phyloP scores from a whole-genome alignment of 2,329 filamentous ascomycete species.

The Verticillium tricorpus region DNA sequence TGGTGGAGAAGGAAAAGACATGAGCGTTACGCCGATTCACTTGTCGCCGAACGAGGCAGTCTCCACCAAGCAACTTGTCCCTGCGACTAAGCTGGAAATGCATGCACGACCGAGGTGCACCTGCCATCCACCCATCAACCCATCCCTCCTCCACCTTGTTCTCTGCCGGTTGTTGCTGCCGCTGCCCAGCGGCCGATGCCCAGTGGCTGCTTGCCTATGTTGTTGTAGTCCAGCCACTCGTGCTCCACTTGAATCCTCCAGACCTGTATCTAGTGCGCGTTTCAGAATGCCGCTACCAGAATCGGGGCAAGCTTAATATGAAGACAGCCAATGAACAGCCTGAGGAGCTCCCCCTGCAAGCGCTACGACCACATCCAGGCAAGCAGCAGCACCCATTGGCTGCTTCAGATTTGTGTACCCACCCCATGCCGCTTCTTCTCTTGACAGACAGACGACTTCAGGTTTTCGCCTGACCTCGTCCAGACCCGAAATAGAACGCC shows the following conservation, averaged over 20 bases:
- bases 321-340: constrained; percentile 26
- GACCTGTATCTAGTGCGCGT: constrained; percentile 8
- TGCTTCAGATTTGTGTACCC: constrained; percentile 14
- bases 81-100: not conserved
- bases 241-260: not conserved
- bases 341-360: constrained; percentile 21
- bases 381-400: constrained; percentile 16
- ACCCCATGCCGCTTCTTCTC: constrained; percentile 1
- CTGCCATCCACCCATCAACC: not conserved
- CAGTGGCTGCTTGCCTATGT: not conserved
- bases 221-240: constrained; percentile 16
- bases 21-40: not conserved
- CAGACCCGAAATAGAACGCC: not conserved
- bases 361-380: constrained; percentile 16
- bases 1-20: not conserved
- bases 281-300: constrained; percentile 24
- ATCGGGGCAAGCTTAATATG: constrained; percentile 26
- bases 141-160: constrained; percentile 1
- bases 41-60: not conserved
- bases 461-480: not conserved
- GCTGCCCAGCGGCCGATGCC: not conserved
- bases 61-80: constrained; percentile 5
- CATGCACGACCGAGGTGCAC: not conserved
- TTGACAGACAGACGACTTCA: not conserved
- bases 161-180: not conserved